Base-by-base conservation (phyloP, 1,139 yeast species). In the Yamadazyma oceani region DNA sequence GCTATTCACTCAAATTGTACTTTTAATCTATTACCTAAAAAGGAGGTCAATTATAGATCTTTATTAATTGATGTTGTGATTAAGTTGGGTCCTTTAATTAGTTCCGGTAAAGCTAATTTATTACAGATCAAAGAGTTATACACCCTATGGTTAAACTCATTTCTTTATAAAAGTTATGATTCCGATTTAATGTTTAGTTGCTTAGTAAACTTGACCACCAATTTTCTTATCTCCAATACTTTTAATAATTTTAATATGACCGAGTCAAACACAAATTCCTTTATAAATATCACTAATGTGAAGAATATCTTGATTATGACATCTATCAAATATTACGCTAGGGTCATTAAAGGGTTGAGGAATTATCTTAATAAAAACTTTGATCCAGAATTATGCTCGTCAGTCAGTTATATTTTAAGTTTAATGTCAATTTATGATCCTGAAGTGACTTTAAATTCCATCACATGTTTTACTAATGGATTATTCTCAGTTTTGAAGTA, bases 361-460 rank as follows among this genome's bases (percentile, higher is more conserved):
- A 44, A 40, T 6, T 44, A 57, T 16, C 53, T 70, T 36, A 66
- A 66, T 41, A 49, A 48, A 22, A 59, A 64, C 41, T 43, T 45
- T 17, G 60, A 62, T 36, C 69, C 71, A 2, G 67, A 62, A 35
- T 43, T 59, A 26, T 63, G 71, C 35, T 59, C 73, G 0, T 58
- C 62, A 4, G 64, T 65, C 8, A 66, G 73, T 23, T 70, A 69
- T 43, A 57, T 70, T 35, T 53, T 70, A 31, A 62, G 70, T 42
- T 50, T 69, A 38, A 69, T 68, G 72, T 58, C 73, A 9, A 61
- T 69, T 14, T 70, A 70, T 45, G 75, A 70, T 41, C 75, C 75
- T 0, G 73, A 67, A 43, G 73, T 72, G 5, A 67, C 73, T 0
- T 46, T 61, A n/a, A 49, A 62, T 42, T 66, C 73, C 26, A 57